These are phyloP conservation scores for Pisolithus tinctorius DNA, from an alignment of 768 basidiomycete species.

Conservation along the genomic window DNA sequence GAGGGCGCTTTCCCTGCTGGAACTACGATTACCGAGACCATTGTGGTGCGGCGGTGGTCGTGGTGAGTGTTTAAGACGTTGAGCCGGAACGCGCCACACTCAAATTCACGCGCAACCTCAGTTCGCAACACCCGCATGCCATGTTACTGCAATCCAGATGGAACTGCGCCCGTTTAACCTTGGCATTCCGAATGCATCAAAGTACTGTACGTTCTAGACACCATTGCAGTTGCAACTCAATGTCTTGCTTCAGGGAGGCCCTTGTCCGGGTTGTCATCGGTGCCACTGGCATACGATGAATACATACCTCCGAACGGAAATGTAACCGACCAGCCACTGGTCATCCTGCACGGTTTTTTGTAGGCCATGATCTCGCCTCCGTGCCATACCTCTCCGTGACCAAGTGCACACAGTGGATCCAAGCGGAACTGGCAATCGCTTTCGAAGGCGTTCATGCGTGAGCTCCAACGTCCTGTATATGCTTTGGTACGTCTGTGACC, in stretches of 20 bases:
- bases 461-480: constrained; percentile 64
- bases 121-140: background rate
- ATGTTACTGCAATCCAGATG: background rate
- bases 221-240: background rate
- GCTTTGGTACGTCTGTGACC: constrained; percentile 43
- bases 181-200: background rate
- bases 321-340: constrained; percentile 35
- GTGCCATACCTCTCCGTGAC: constrained; percentile 2
- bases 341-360: constrained; percentile 64
- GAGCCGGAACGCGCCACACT: background rate
- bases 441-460: constrained; percentile 64
- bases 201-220: background rate
- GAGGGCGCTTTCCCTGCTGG: constrained; percentile 39
- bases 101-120: background rate
- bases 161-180: background rate
- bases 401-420: constrained; percentile 50
- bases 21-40: constrained; percentile 52
- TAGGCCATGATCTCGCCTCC: constrained; percentile 23
- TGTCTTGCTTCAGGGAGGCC: constrained; percentile 13
- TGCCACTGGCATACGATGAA: constrained; percentile 27
- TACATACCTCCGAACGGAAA: constrained; percentile 23
- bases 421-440: constrained; percentile 88
- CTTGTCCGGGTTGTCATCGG: constrained; percentile 12
- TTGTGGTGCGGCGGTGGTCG: constrained; percentile 10
- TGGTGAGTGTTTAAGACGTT: background rate